phyloP scores from a whole-genome alignment of 1,284 basidiomycete species.

The Phellopilus nigrolimitatus region DNA sequence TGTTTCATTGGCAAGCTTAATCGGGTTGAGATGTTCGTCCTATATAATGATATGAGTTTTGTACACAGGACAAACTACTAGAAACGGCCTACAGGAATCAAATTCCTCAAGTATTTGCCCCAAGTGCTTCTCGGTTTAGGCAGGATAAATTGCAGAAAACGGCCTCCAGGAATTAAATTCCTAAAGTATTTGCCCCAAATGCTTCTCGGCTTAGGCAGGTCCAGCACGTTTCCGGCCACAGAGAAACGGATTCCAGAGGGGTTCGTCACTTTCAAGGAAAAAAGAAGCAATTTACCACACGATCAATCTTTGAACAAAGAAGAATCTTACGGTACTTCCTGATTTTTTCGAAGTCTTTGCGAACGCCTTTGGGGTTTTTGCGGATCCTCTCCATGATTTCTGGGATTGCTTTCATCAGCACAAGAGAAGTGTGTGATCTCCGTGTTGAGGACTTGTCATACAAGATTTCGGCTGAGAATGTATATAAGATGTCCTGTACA shows the following conservation, averaged over 20 bases:
- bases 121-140: conserved; percentile 72
- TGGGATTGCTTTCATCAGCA: conserved; percentile 79
- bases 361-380: conserved; percentile 67
- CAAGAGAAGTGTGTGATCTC: conserved; percentile 66
- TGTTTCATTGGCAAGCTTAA: conserved; percentile 67
- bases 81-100: too few relatives aligned
- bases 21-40: conserved; percentile 55
- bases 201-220: conserved; percentile 64
- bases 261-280: conserved; percentile 62
- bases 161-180: too few relatives aligned
- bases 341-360: conserved; percentile 72
- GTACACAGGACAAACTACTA: conserved; percentile 35
- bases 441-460: conserved; percentile 74
- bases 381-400: conserved; percentile 70
- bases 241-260: conserved; percentile 83
- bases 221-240: conserved; percentile 81
- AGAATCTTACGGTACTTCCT: conserved; percentile 56
- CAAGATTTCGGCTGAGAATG: conserved; percentile 67
- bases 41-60: conserved; percentile 30
- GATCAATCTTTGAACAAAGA: conserved; percentile 1
- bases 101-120: conserved; percentile 61
- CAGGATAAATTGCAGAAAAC: too few relatives aligned
- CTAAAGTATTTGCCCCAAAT: too few relatives aligned
- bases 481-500: conserved; percentile 75
- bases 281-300: conserved; percentile 11